Conservation (phyloP, 2,329 filamentous ascomycete species). For the Nothophoma quercina region DNA sequence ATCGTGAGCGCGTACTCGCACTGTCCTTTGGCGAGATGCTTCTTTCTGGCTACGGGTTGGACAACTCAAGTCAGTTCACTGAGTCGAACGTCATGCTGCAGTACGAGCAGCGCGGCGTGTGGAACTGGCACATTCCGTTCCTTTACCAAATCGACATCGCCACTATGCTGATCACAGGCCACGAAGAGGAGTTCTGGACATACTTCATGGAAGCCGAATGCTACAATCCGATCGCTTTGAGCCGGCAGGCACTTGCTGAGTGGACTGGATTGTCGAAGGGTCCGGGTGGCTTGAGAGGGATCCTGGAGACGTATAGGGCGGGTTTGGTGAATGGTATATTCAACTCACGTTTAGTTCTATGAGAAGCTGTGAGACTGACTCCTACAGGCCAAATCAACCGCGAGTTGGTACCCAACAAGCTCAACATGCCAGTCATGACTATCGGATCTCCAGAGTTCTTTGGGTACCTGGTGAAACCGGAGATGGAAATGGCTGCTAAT, state of each 20-base stretch:
- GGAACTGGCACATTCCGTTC: constrained; percentile 45
- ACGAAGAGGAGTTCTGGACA: constrained; percentile 48
- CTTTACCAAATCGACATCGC: constrained; percentile 46
- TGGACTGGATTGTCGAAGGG: constrained; percentile 44
- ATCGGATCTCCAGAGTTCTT: constrained; percentile 49
- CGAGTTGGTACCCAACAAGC: constrained; percentile 35
- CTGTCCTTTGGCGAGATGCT: constrained; percentile 43
- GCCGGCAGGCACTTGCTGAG: constrained; percentile 33
- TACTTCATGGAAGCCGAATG: constrained; percentile 49
- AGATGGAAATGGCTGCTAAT: constrained; percentile 39
- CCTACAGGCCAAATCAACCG: constrained; percentile 32
- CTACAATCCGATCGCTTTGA: constrained; percentile 45
- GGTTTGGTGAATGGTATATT: constrained; percentile 40
- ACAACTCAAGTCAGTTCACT: constrained; percentile 43
- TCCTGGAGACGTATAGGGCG: constrained; percentile 46
- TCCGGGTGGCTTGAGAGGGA: constrained; percentile 43
- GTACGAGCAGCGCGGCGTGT: constrained; percentile 42
- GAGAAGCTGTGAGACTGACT: background rate
- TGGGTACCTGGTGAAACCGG: constrained; percentile 40
- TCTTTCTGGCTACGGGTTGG: constrained; percentile 40
- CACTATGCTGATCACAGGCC: constrained; percentile 47
- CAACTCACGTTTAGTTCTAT: background rate
- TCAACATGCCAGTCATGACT: constrained; percentile 43
- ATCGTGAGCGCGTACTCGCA: constrained; percentile 39
- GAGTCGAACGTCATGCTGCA: constrained; percentile 35